Evolutionary conservation across 495 filamentous ascomycete species (phyloP).

Genomic region (Neurospora sublineolata): DNA sequence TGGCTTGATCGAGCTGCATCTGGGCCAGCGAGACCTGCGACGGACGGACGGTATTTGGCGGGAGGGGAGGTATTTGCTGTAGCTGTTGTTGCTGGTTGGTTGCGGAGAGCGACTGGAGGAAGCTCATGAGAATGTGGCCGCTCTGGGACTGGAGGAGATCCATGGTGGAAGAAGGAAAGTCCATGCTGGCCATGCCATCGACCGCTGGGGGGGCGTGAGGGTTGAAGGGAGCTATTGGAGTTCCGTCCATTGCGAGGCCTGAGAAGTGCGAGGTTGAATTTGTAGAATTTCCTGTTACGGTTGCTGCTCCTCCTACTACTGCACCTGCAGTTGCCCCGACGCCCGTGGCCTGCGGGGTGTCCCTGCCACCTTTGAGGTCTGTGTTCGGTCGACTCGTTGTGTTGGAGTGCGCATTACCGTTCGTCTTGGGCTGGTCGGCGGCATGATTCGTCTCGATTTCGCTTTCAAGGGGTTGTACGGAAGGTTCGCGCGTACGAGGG

Average conservation of each 20-base stretch:
- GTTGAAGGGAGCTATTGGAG: background rate
- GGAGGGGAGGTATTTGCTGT: slow-evolving; percentile 5
- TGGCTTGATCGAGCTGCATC: slow-evolving; percentile 4
- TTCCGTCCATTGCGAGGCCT: background rate
- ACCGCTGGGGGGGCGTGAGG: background rate
- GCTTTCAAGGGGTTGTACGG: slow-evolving; percentile 2
- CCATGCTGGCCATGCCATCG: background rate
- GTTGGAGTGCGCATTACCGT: background rate
- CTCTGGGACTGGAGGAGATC: slow-evolving; percentile 10
- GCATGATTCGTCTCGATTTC: background rate
- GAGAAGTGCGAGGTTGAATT: background rate
- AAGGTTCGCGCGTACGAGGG: slow-evolving; percentile 17
- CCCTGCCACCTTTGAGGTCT: background rate
- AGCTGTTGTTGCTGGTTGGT: slow-evolving; percentile 6
- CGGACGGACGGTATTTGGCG: slow-evolving; percentile 19
- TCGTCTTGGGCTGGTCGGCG: background rate
- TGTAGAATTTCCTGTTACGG: background rate
- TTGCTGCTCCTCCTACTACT: background rate
- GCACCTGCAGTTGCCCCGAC: background rate
- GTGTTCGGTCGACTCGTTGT: background rate
- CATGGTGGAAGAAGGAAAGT: slow-evolving; percentile 3
- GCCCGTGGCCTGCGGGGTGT: background rate
- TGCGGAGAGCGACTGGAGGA: slow-evolving; percentile 9
- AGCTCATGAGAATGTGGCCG: slow-evolving; percentile 14
- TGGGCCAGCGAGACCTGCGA: slow-evolving; percentile 20